Percentiles rank a stretch among this genome's conserved stretches.
These are phyloP conservation scores for Polyplosphaeria fusca DNA, from an alignment of 495 filamentous ascomycete genomes.

Conservation along the genomic window DNA sequence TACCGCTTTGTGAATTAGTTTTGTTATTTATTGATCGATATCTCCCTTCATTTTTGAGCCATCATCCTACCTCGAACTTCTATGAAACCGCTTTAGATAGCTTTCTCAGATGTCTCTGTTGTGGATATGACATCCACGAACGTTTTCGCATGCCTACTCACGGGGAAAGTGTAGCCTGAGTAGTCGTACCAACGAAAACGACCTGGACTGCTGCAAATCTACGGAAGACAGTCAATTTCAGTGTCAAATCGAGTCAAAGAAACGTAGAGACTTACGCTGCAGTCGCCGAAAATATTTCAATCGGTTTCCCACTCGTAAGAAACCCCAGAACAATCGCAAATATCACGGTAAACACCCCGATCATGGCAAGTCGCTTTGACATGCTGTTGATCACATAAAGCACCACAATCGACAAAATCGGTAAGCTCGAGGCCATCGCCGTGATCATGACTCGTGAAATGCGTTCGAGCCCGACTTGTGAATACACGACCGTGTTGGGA, in stretches of 20 bases:
- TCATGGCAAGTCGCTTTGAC: background rate
- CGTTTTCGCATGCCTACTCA: too few relatives aligned
- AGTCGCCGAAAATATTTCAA: constrained; percentile 17
- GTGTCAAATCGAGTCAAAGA: background rate
- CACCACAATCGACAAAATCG: constrained; percentile 5
- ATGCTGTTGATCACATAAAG: constrained; percentile 6
- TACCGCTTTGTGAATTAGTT: too few relatives aligned
- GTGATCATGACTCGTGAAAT: too few relatives aligned
- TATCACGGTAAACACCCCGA: constrained; percentile 2
- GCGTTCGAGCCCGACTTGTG: too few relatives aligned
- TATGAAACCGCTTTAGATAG: too few relatives aligned
- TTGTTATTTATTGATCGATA: too few relatives aligned
- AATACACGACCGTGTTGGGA: constrained; percentile 1
- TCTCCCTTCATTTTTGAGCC: too few relatives aligned
- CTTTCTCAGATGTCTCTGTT: too few relatives aligned
- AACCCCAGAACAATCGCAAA: constrained; percentile 3
- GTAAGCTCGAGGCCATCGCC: constrained; percentile 1
- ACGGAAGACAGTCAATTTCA: background rate
- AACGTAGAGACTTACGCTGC: constrained; percentile 9
- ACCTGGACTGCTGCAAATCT: constrained; percentile 11
- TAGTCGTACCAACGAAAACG: constrained; percentile 5
- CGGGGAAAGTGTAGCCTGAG: too few relatives aligned
- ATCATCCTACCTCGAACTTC: too few relatives aligned
- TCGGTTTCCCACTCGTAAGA: constrained; percentile 4
- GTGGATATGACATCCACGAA: too few relatives aligned